Base-by-base conservation (phyloP, 2,329 filamentous ascomycete species). In the Colletotrichum coccodes region DNA sequence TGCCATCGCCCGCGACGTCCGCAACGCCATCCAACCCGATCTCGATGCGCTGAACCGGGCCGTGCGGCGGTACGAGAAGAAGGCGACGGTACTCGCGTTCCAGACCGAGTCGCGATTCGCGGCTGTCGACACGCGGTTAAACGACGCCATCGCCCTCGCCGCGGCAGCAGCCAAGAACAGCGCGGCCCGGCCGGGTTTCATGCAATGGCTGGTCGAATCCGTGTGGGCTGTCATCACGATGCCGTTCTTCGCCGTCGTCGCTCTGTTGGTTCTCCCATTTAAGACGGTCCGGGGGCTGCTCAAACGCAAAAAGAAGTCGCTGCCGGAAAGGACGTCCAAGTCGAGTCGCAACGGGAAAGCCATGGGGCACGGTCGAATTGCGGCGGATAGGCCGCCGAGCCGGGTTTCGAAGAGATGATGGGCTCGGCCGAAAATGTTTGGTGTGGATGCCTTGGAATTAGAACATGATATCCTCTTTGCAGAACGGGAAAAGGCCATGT, bases 31-130 rank as follows among this genome's bases (percentile, higher is more conserved):
- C 12, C 92, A 94, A 72, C 91, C 94, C 0, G 94, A 98, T 68
- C 86, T 98, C 6, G 95, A 98, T 74, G 93, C 94, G 0, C 83
- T 98, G 36, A 96, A 94, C 74, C 91, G 95, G 54, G 95, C 95
- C 4, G 92, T 98, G 50, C 89, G 95, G 23, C 90, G 94, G 40
- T 97, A 97, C 75, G 95, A 98, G 82, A 98, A 97, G 81, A 93
- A 94, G 74, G 90, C 92, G 5, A 91, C 91, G 0, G 84, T 95
- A 8, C 87, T 94, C 32, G 87, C 92, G 11, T 86, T 92, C 62
- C 91, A 95, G 75, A 93, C 91, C 3, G 94, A 97, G 72, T 87
- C 90, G 9, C 89, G 92, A 28, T 88, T 98, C 66, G 87, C 89
- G 46, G 87, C 90, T 23, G 83, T 97, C 5, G 92, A 97, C 71